phyloP scores from a whole-genome alignment of 2,329 filamentous ascomycete species.

The Neophaeococcomyces aloes region DNA sequence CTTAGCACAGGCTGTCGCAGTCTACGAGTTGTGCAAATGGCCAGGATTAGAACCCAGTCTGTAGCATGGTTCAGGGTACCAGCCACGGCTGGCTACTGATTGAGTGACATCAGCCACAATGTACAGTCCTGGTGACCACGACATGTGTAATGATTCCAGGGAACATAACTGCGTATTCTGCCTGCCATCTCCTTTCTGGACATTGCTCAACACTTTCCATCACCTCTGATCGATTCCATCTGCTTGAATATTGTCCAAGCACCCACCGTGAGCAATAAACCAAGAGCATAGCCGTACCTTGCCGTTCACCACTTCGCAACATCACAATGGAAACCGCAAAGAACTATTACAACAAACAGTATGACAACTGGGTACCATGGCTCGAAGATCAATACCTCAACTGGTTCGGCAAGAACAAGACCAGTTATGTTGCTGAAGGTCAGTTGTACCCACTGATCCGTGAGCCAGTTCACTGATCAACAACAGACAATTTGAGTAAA shows the following conservation, averaged over 20 bases:
- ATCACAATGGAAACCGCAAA: constrained; percentile 45
- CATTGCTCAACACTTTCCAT: neutral
- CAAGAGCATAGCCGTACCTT: too few species aligned
- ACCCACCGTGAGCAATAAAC: too few species aligned
- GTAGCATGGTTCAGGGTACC: neutral
- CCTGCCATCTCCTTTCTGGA: neutral
- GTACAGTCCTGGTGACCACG: neutral
- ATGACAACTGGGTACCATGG: constrained; percentile 68
- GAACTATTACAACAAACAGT: constrained; percentile 59
- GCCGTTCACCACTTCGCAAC: too few species aligned
- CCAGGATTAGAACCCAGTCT: neutral
- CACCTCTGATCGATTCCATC: neutral
- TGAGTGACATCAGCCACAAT: constrained; percentile 6
- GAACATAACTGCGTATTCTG: neutral
- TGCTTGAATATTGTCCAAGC: too few species aligned
- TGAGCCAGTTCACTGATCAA: neutral
- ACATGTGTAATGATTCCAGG: neutral
- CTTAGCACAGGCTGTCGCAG: neutral
- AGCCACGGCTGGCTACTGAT: neutral
- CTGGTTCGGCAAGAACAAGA: constrained; percentile 68
- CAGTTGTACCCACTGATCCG: neutral
- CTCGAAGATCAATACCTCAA: constrained; percentile 61
- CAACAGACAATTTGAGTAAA: constrained; percentile 54
- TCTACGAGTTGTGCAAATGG: neutral
- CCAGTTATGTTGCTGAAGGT: constrained; percentile 61